phyloP scores from a whole-genome alignment of 345 rosid genomes.

The Dipteronia dyeriana region DNA sequence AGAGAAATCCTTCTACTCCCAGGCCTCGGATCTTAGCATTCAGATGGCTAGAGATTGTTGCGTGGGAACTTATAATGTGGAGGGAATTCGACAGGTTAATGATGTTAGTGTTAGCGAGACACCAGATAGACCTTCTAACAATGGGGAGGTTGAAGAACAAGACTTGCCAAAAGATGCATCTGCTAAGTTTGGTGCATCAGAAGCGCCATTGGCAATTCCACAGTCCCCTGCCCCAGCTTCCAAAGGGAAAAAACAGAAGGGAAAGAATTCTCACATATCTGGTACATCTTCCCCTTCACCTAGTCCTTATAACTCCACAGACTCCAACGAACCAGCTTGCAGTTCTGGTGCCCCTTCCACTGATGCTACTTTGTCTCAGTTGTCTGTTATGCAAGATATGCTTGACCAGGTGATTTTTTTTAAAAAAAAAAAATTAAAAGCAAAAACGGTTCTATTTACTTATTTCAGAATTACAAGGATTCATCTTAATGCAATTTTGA shows the following conservation, averaged over 20 bases:
- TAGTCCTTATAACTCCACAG: slow-evolving; percentile 59
- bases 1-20: slow-evolving; percentile 62
- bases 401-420: slow-evolving; percentile 54
- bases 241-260: slow-evolving; percentile 58
- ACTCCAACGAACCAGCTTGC: slow-evolving; percentile 50
- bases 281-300: slow-evolving; percentile 47
- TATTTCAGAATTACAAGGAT: neutral
- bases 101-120: slow-evolving; percentile 29
- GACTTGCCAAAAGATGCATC: slow-evolving; percentile 36
- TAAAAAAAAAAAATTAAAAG: neutral
- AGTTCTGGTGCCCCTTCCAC: slow-evolving; percentile 38
- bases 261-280: slow-evolving; percentile 50
- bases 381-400: slow-evolving; percentile 52
- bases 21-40: slow-evolving; percentile 68
- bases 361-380: slow-evolving; percentile 49
- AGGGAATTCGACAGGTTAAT: slow-evolving; percentile 34
- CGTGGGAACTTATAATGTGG: slow-evolving; percentile 39
- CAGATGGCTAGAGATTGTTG: slow-evolving; percentile 54
- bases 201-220: slow-evolving; percentile 26
- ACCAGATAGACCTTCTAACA: slow-evolving; percentile 33
- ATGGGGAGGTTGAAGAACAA: slow-evolving; percentile 34
- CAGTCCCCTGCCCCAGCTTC: slow-evolving; percentile 37
- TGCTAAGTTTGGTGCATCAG: slow-evolving; percentile 40
- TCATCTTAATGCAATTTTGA: neutral
- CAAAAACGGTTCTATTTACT: neutral